phyloP scores from a whole-genome alignment of 441 rosid species.

The Viola pubescens region DNA sequence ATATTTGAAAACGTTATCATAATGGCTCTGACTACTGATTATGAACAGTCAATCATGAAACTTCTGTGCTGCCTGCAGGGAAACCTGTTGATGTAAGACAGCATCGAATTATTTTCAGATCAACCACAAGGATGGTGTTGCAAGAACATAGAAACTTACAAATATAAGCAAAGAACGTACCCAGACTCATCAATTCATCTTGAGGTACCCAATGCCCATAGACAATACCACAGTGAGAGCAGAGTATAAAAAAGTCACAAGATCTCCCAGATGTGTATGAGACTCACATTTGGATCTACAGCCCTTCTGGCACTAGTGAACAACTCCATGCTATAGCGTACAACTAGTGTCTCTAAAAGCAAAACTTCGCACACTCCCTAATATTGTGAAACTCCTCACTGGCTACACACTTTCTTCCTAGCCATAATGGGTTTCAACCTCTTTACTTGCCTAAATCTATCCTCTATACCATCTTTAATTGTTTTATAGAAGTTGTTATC shows the following conservation, averaged over 20 bases:
- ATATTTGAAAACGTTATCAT: too few relatives aligned
- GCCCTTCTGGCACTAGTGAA: not conserved
- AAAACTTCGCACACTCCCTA: too few relatives aligned
- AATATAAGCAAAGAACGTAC: too few relatives aligned
- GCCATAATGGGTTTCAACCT: constrained; percentile 47
- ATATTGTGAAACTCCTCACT: not conserved
- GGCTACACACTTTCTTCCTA: constrained; percentile 9
- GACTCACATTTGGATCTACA: too few relatives aligned
- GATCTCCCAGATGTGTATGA: not conserved
- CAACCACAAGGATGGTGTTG: not conserved
- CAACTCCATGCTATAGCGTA: not conserved
- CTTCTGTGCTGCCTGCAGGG: too few relatives aligned
- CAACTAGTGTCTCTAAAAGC: not conserved
- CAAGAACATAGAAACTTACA: too few relatives aligned
- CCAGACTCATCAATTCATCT: not conserved
- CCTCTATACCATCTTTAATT: constrained; percentile 39
- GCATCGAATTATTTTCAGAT: too few relatives aligned
- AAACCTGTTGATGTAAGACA: too few relatives aligned
- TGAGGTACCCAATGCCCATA: not conserved
- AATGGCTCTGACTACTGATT: too few relatives aligned
- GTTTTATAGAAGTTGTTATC: constrained; percentile 35
- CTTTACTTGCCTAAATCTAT: constrained; percentile 46
- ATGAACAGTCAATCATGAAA: too few relatives aligned
- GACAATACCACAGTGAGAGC: not conserved
- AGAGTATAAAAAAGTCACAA: not conserved